A percentile compares a stretch with the other conserved stretches of the same genome.
Conservation (phyloP, 768 basidiomycete species). For the Termitomyces sp. region DNA sequence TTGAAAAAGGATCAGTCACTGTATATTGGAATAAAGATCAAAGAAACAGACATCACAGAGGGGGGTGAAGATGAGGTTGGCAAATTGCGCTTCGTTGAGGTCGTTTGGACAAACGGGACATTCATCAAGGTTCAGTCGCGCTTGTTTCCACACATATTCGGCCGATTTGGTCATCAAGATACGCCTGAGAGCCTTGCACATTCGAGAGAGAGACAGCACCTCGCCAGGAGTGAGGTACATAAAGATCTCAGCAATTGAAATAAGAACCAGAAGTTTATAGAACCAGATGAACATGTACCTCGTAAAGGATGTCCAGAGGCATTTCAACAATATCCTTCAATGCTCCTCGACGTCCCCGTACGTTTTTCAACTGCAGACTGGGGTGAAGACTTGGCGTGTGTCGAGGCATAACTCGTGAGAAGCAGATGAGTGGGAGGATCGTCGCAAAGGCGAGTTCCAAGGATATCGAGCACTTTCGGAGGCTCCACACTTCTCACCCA, state of each 20-base stretch:
- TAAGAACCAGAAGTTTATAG: no score
- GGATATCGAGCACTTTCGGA: no score
- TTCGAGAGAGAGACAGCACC: conserved; percentile 31
- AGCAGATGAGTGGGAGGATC: no score
- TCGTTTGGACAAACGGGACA: conserved; percentile 8
- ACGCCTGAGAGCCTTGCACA: conserved; percentile 24
- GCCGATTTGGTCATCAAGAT: conserved; percentile 15
- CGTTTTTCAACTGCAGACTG: conserved; percentile 7
- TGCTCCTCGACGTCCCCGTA: not conserved
- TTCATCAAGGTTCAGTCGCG: conserved; percentile 2
- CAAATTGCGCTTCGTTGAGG: conserved; percentile 3
- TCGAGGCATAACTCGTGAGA: no score
- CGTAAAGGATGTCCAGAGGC: no score
- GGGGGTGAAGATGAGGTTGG: not conserved
- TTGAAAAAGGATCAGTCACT: not conserved
- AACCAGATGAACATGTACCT: no score
- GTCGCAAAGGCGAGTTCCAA: no score
- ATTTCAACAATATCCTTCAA: no score
- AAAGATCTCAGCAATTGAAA: conserved; percentile 24
- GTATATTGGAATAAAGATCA: no score
- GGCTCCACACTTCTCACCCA: no score
- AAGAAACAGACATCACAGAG: conserved; percentile 4
- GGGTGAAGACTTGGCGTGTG: conserved; percentile 2
- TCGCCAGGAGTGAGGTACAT: conserved; percentile 27
- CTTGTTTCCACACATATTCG: conserved; percentile 2